phyloP scores from a whole-genome alignment of 2,329 filamentous ascomycete genomes.

The Aspergillus sp. region DNA sequence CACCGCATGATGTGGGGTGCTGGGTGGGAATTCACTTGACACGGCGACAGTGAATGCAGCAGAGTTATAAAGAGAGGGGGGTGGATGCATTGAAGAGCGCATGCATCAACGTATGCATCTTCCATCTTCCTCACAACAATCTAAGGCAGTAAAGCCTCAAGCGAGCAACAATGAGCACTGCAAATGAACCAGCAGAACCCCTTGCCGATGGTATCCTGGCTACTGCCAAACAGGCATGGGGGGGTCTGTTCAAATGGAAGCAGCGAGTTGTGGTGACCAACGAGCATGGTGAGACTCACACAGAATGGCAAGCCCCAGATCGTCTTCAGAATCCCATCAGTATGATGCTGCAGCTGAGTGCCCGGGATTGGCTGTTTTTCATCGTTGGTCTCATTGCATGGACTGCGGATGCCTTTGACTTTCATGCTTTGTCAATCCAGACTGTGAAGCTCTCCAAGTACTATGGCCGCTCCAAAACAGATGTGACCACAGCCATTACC shows the following conservation, averaged over 20 bases:
- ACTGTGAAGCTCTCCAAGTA: constrained; percentile 68
- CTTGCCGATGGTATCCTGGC: constrained; percentile 66
- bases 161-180: constrained; percentile 9
- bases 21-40: not conserved
- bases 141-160: not conserved
- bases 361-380: constrained; percentile 74
- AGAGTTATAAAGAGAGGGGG: not conserved
- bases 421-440: constrained; percentile 78
- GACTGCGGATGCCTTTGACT: constrained; percentile 83
- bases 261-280: constrained; percentile 63
- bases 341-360: constrained; percentile 64
- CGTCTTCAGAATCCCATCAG: constrained; percentile 70
- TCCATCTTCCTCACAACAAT: not conserved
- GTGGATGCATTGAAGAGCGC: not conserved
- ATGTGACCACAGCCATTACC: constrained; percentile 64
- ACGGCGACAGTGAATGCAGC: not conserved
- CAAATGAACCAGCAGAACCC: constrained; percentile 62
- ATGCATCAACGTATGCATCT: not conserved
- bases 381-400: constrained; percentile 73
- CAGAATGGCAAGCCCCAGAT: constrained; percentile 69
- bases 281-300: constrained; percentile 63
- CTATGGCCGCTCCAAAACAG: constrained; percentile 63
- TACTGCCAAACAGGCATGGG: constrained; percentile 64
- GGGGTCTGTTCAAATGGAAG: constrained; percentile 72
- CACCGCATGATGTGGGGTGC: constrained; percentile 4